Conservation (phyloP, 371 early-diverging fungal species). For the Mucor saturninus region DNA sequence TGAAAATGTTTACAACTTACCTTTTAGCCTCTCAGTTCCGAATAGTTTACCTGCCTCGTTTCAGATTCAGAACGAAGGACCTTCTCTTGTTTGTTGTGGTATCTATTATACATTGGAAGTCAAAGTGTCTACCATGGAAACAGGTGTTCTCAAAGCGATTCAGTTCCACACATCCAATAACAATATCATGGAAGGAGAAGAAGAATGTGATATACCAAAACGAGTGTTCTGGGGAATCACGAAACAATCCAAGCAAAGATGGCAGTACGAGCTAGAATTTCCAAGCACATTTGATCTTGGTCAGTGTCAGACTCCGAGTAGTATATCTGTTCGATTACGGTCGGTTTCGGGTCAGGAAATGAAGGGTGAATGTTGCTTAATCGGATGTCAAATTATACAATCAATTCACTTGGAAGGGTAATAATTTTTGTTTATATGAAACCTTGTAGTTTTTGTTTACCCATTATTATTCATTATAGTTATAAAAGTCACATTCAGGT, state of each 20-base stretch:
- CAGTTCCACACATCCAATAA: constrained; percentile 8
- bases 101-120: neutral
- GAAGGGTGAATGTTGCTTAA: constrained; percentile 10
- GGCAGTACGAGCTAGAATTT: constrained; percentile 33
- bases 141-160: constrained; percentile 7
- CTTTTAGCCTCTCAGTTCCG: neutral
- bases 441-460: neutral
- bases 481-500: constrained; percentile 17
- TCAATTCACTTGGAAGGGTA: constrained; percentile 18
- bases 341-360: neutral
- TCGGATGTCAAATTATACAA: constrained; percentile 26
- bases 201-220: constrained; percentile 8
- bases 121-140: neutral
- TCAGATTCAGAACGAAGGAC: neutral
- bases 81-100: neutral
- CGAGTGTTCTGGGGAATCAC: constrained; percentile 30
- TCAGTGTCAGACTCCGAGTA: neutral
- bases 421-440: neutral
- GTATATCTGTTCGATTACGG: constrained; percentile 13
- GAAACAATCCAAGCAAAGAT: constrained; percentile 13
- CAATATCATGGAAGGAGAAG: neutral
- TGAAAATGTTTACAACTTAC: neutral
- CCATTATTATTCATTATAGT: neutral
- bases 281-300: constrained; percentile 14
- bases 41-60: neutral